These are phyloP conservation scores for Cladophialophora chaetospira DNA, from an alignment of 2,329 filamentous ascomycete genomes.

Conservation along the genomic window DNA sequence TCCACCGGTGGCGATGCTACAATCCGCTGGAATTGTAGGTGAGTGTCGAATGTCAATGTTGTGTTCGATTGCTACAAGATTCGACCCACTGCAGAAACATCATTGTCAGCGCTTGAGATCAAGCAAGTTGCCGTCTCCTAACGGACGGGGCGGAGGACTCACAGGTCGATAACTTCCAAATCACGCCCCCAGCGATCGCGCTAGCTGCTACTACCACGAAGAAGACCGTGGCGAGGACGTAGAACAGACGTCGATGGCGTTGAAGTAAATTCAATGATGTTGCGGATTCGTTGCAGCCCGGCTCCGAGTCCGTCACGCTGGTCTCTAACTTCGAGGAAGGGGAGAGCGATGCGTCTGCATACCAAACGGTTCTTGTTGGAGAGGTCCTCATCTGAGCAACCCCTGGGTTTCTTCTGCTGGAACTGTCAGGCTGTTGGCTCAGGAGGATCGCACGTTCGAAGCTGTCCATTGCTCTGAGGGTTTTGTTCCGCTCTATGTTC, in stretches of 20 bases:
- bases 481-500: neutral
- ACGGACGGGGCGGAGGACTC: neutral
- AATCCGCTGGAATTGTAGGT: too few relatives aligned
- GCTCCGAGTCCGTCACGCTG: neutral
- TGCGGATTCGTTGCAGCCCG: neutral
- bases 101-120: neutral
- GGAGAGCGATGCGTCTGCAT: neutral
- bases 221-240: conserved; percentile 15
- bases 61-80: neutral
- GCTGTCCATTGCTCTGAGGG: conserved; percentile 3
- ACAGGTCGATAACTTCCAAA: conserved; percentile 22
- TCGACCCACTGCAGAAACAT: neutral
- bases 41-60: neutral
- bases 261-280: neutral
- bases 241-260: conserved; percentile 18
- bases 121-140: neutral
- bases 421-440: neutral
- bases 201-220: conserved; percentile 14
- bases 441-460: conserved; percentile 5
- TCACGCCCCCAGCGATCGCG: conserved; percentile 19
- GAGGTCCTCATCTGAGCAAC: neutral
- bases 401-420: neutral
- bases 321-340: neutral
- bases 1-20: too few relatives aligned
- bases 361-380: neutral